A percentile compares a stretch with the other conserved stretches of the same genome.
phyloP scores from a whole-genome alignment of 2,329 filamentous ascomycete genomes.

The Podosphaera xanthii region DNA sequence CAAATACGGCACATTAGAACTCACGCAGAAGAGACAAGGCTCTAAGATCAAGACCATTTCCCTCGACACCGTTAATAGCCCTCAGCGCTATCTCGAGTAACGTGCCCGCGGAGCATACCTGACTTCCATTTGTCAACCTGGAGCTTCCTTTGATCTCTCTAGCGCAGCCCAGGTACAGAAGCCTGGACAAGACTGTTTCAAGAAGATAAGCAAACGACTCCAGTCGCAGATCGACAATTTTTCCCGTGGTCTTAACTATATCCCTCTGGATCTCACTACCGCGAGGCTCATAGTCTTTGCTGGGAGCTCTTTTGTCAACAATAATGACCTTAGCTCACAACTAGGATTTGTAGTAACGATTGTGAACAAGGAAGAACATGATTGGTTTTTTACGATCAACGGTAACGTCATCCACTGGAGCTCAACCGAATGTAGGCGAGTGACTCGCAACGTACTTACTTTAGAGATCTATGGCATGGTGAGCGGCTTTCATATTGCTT shows the following conservation, averaged over 20 bases:
- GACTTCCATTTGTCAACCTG: background rate
- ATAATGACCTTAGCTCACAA: background rate
- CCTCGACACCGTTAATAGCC: background rate
- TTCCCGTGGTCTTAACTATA: background rate
- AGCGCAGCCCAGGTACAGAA: background rate
- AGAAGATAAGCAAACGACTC: background rate
- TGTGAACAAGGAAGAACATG: background rate
- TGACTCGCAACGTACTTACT: background rate
- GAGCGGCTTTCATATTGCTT: slow-evolving; percentile 1
- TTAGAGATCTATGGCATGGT: slow-evolving; percentile 3
- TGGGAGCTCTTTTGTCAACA: slow-evolving; percentile 1
- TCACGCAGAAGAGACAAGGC: background rate
- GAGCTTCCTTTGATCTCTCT: background rate
- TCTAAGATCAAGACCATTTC: background rate
- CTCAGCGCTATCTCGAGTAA: background rate
- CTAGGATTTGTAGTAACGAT: background rate
- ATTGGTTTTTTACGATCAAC: background rate
- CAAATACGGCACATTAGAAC: background rate
- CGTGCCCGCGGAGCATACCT: background rate
- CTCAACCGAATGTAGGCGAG: slow-evolving; percentile 1
- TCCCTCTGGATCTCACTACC: background rate
- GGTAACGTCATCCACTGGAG: background rate
- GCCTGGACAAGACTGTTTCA: background rate
- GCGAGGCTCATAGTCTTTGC: background rate
- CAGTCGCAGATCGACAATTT: background rate